These are phyloP conservation scores for Phaeosphaeriaceae sp. DNA, from an alignment of 2,329 filamentous ascomycete genomes.

Conservation along the genomic window DNA sequence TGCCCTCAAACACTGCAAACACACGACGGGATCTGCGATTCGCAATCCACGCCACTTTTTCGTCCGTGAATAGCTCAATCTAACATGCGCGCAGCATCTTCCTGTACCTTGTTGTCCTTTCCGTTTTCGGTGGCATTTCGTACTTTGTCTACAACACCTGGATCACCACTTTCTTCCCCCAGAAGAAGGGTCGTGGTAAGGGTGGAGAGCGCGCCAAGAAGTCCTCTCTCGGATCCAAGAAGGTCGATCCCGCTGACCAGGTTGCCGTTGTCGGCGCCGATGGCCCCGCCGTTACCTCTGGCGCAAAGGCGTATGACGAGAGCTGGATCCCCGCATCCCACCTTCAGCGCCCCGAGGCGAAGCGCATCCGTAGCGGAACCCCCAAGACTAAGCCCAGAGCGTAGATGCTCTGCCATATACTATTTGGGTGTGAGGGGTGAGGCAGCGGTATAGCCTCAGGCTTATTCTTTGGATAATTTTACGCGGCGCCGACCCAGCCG, in stretches of 20 bases:
- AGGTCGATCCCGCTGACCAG: constrained; percentile 67
- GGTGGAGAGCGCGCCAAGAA: constrained; percentile 70
- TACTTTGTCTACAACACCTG: constrained; percentile 99
- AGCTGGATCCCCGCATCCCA: constrained; percentile 93
- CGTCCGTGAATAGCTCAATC: background rate
- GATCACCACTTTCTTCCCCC: constrained; percentile 94
- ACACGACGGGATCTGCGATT: too few relatives aligned
- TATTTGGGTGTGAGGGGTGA: background rate
- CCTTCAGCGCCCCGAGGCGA: constrained; percentile 81
- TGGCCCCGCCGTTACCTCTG: constrained; percentile 71
- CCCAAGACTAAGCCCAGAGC: constrained; percentile 48
- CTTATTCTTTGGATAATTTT: background rate
- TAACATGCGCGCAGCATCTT: constrained; percentile 73
- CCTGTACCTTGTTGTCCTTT: constrained; percentile 90
- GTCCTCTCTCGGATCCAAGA: constrained; percentile 69
- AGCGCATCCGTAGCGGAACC: constrained; percentile 62
- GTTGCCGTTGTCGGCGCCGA: constrained; percentile 72
- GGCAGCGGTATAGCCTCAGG: background rate
- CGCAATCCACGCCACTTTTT: background rate
- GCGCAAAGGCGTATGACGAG: constrained; percentile 82
- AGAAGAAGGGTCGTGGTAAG: constrained; percentile 69
- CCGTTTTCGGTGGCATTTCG: constrained; percentile 77
- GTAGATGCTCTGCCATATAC: constrained; percentile 18
- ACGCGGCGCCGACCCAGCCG: background rate
- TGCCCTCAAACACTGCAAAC: background rate